These are phyloP conservation scores for Papilionanthe hybrid DNA, from an alignment of 116 monocot species.

Conservation along the genomic window DNA sequence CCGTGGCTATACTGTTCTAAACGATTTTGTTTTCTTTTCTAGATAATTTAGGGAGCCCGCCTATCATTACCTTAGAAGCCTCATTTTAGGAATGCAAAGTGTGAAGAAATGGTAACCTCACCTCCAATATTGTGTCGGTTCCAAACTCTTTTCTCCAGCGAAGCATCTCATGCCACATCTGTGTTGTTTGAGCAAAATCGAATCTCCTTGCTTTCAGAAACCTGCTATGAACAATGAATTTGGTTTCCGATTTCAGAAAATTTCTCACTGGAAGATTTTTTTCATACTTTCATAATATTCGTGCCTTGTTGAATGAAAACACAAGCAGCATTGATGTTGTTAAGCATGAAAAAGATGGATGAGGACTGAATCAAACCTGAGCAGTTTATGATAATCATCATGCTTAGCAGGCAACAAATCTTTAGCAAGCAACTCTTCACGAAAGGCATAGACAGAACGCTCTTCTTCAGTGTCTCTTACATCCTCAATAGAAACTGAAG, in stretches of 20 bases:
- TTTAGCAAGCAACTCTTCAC: conserved; percentile 31
- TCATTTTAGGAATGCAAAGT: neutral
- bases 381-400: conserved; percentile 51
- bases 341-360: neutral
- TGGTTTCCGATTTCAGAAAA: neutral
- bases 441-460: conserved; percentile 32
- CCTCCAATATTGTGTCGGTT: conserved; percentile 34
- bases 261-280: neutral
- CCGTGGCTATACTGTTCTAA: too few species aligned
- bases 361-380: conserved; percentile 20
- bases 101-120: conserved; percentile 1
- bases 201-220: conserved; percentile 42
- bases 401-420: conserved; percentile 36
- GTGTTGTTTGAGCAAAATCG: conserved; percentile 29
- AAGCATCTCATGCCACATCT: conserved; percentile 51
- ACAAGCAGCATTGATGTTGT: neutral
- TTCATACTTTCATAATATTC: neutral
- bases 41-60: neutral
- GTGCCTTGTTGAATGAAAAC: neutral
- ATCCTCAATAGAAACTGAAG: conserved; percentile 48
- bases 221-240: conserved; percentile 4
- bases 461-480: conserved; percentile 55
- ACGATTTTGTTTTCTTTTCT: neutral
- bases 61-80: neutral
- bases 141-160: conserved; percentile 48